Conservation (phyloP, 2,329 filamentous ascomycete genomes). For the Raffaelea deltoideospora region DNA sequence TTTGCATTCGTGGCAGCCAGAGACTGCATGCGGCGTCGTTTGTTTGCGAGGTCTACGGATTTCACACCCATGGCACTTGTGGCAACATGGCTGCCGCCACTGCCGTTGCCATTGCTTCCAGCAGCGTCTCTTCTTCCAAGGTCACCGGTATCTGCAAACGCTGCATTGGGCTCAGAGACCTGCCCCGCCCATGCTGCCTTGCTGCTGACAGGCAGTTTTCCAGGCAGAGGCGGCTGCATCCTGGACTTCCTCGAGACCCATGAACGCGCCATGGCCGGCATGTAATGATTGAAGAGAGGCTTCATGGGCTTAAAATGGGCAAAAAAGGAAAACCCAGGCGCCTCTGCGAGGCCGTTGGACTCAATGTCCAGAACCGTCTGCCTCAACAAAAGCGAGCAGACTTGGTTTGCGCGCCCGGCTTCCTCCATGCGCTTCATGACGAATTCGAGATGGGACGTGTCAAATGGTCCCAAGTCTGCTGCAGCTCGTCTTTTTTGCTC, state of each 20-base stretch:
- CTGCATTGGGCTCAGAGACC: no score
- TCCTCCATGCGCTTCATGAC: conserved; percentile 65
- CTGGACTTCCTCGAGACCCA: conserved; percentile 25
- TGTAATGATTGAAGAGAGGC: conserved; percentile 19
- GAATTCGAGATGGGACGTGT: conserved; percentile 47
- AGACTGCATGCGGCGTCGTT: conserved; percentile 2
- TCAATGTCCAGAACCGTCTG: conserved; percentile 76
- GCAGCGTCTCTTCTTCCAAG: no score
- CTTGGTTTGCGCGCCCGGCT: conserved; percentile 55
- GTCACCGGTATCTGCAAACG: no score
- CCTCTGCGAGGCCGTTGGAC: conserved; percentile 22
- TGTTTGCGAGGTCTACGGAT: conserved; percentile 1
- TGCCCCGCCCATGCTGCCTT: no score
- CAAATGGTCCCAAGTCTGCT: conserved; percentile 16
- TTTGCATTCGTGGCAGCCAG: no score
- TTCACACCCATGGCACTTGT: neutral
- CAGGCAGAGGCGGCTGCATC: conserved; percentile 26
- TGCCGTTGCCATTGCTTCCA: no score
- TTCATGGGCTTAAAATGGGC: conserved; percentile 14
- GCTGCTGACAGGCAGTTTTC: conserved; percentile 22
- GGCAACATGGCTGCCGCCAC: no score
- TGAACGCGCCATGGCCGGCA: conserved; percentile 33
- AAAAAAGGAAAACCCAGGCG: conserved; percentile 4
- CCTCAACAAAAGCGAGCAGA: conserved; percentile 72
- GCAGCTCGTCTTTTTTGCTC: conserved; percentile 3